A percentile compares a stretch with the other conserved stretches of the same genome.
Conservation (phyloP, 345 rosid species). For the Moricandia moricandioides region DNA sequence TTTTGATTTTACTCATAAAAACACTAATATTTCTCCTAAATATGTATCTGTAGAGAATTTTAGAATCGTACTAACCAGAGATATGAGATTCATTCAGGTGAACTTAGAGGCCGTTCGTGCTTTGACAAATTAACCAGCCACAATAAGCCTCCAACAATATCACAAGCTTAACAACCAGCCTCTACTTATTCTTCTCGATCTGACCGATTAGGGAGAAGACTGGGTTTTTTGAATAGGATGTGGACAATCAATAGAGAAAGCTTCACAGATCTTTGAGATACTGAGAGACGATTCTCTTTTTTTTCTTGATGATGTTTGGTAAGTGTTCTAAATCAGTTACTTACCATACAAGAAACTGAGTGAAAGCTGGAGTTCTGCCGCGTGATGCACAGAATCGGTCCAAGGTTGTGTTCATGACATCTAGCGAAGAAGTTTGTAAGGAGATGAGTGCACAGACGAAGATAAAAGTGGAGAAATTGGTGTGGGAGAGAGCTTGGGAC, state of each 20-base stretch:
- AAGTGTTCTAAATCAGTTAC: constrained; percentile 3
- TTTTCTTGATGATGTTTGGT: not conserved
- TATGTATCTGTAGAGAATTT: not conserved
- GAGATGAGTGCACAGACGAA: constrained; percentile 33
- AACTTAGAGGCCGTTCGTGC: too few species aligned
- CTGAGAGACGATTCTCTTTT: constrained; percentile 6
- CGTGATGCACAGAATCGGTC: constrained; percentile 25
- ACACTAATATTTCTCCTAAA: too few species aligned
- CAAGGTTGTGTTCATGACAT: constrained; percentile 33
- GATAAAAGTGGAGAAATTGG: constrained; percentile 32
- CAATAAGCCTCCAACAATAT: not conserved
- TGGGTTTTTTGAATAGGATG: constrained; percentile 29
- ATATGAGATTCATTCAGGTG: not conserved
- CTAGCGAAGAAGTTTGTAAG: constrained; percentile 34
- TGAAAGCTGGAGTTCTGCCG: constrained; percentile 25
- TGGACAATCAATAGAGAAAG: constrained; percentile 31
- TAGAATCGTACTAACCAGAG: not conserved
- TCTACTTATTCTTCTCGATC: not conserved
- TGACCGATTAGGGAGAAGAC: constrained; percentile 28
- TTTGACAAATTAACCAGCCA: not conserved
- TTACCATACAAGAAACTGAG: not conserved
- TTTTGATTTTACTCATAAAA: too few species aligned
- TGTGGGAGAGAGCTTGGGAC: constrained; percentile 31
- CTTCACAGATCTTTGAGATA: constrained; percentile 30
- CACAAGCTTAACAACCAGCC: too few species aligned